Base-by-base conservation (phyloP, 305 asterid genomes). In the Stenogyne calaminthoides region DNA sequence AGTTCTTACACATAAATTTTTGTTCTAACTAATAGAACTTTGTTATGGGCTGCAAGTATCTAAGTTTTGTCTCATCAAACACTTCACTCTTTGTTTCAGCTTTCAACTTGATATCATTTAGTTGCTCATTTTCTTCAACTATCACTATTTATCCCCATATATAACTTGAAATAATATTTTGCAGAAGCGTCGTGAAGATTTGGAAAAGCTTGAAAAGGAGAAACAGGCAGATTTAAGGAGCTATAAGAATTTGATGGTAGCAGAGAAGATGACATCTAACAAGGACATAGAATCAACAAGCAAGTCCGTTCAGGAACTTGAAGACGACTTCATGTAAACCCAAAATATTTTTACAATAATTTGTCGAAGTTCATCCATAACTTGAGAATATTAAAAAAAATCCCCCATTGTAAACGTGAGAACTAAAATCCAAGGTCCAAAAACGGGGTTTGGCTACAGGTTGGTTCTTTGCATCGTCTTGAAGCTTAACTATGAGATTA, bases 231-330 rank as follows among this genome's bases (percentile, higher is more conserved):
- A 91, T 57, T 32, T 84, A 70, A 85, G 99, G 83, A 94, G 99
- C 93, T 94, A 94, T 90, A 94, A 94, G 71, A 90, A 94, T 78
- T 74, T 94, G 88, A 93, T 94, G 99, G 96, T 94, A 46, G 90
- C 96, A 10, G 98, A 94, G 75, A 94, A 94, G 83, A 94, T 94
- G 99, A 91, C 99, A 0, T 94, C 99, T 0, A 94, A 91, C 85
- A 94, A 86, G 81, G 95, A 94, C 71, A 84, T 94, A 64, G 98
- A 97, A 14, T 81, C 99, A 42, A 61, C 93, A 51, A 81, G 83
- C 88, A 94, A 94, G 78, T 81, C 96, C 80, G 83, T 92, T 62
- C 99, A 94, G 80, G 99, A 94, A 82, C 85, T 94, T 64, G 99
- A 94, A 79, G 98, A 94, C 72, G 98, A 92, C 69, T 94, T 94